Base-by-base conservation (phyloP, 768 basidiomycete genomes). In the Hortiboletus flavorubellus region DNA sequence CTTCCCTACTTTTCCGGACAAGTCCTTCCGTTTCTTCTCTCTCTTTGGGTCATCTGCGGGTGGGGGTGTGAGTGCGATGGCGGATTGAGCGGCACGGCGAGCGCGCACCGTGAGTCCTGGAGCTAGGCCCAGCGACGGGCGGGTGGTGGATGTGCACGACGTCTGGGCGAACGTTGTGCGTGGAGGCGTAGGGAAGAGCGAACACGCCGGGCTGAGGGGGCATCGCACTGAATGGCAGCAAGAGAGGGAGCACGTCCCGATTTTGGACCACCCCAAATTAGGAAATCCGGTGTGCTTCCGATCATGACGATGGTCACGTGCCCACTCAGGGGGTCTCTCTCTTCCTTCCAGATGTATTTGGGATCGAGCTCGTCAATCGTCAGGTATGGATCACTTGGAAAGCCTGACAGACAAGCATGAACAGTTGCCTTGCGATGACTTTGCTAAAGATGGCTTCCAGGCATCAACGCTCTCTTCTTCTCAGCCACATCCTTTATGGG, bases 121-220 rank as follows among this genome's bases (percentile, higher is more conserved):
- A 69, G 49, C 73, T 75, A 0, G 76, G 76, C 6, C 79, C 80
- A 31, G 77, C 75, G 54, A 73, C 66, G 41, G 72, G 64, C 34
- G 61, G 69, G 58, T 73, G 76, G 56, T 76, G 78, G 38, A 72
- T 70, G 53, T 75, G 70, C n/a, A 72, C 54, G 30, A 69, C 60
- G 53, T 72, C 71, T 39, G 70, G 67, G 47, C 74, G 73, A 40
- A 75, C 67, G 65, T 77, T 75, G 68, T 76, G 77, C 14, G 72
- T 74, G 47, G 80, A 75, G 31, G 78, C 73, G 65, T 82, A 82
- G 15, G 84, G 80, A 15, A 87, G 68, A 4, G 84, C 75, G 64
- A 89, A 89, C 58, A 87, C 73, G 50, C 86, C 86, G 59, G 81
- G 83, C 58, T 87, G 85, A 43, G 86, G 86, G 46, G 85, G 85